phyloP scores from a whole-genome alignment of 1,139 yeast species.

The Taphrina flavorubra region DNA sequence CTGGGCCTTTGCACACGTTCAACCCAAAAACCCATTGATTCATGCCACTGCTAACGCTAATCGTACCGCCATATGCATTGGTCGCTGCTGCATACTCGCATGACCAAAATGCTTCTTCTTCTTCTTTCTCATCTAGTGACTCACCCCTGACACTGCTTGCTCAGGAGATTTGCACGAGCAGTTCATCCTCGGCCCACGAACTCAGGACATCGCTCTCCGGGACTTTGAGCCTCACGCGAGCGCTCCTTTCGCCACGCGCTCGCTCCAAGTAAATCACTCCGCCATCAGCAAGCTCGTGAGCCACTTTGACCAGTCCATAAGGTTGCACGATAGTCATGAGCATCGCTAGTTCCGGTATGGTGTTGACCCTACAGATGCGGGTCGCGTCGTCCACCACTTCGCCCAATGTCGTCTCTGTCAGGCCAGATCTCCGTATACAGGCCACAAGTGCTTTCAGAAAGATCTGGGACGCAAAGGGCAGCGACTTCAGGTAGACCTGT shows the following conservation, averaged over 20 bases:
- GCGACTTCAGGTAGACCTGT: conserved; percentile 61
- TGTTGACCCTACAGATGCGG: conserved; percentile 48
- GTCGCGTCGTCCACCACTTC: conserved; percentile 80
- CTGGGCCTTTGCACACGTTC: no score
- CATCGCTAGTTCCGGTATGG: conserved; percentile 41
- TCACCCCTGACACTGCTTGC: background rate
- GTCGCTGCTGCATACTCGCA: no score
- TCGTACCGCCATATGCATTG: no score
- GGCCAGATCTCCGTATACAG: conserved; percentile 69
- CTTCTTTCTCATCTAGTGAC: no score
- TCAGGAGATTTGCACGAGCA: conserved; percentile 9
- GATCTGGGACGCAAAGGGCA: conserved; percentile 74
- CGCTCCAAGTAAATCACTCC: conserved; percentile 73
- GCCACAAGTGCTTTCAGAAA: conserved; percentile 70
- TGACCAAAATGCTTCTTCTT: no score
- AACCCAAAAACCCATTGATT: no score
- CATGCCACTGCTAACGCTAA: background rate
- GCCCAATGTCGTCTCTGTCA: conserved; percentile 70
- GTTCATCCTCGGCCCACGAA: conserved; percentile 20
- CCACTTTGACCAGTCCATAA: conserved; percentile 59
- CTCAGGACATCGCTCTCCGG: conserved; percentile 33
- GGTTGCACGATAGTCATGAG: conserved; percentile 49
- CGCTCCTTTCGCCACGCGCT: conserved; percentile 15
- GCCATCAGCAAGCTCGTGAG: conserved; percentile 73
- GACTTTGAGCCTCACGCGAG: conserved; percentile 25